Percentiles rank a stretch among this genome's conserved stretches.
These are phyloP conservation scores for Ophiocordyceps camponoti-leonardi DNA, from an alignment of 2,329 filamentous ascomycete species.

Conservation along the genomic window DNA sequence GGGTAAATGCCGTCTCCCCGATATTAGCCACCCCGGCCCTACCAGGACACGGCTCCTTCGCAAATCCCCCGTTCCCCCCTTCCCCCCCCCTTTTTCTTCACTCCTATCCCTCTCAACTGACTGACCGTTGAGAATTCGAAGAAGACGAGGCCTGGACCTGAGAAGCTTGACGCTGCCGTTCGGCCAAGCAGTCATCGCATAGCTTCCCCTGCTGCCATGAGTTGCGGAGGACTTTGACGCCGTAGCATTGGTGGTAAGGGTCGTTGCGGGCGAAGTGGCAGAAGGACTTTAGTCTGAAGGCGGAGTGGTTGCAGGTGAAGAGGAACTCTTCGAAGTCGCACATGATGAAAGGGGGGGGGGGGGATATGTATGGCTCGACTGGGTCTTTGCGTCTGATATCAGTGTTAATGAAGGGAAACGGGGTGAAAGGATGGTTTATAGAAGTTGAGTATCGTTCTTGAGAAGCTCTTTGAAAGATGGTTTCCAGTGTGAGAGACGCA, in stretches of 20 bases:
- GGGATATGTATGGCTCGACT: too few relatives aligned
- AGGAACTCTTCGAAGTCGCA: constrained; percentile 55
- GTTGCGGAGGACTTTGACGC: constrained; percentile 46
- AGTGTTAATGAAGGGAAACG: too few relatives aligned
- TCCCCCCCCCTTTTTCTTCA: neutral
- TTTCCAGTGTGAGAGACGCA: too few relatives aligned
- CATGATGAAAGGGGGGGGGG: constrained; percentile 37
- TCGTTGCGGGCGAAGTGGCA: constrained; percentile 65
- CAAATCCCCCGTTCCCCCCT: too few relatives aligned
- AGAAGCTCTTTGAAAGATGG: too few relatives aligned
- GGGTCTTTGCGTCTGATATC: too few relatives aligned
- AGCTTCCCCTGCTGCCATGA: constrained; percentile 37
- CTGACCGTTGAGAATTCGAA: neutral
- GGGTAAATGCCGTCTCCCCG: too few relatives aligned
- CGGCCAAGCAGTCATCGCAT: constrained; percentile 29
- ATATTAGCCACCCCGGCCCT: too few relatives aligned
- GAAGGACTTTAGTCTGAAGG: constrained; percentile 43
- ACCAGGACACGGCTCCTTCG: too few relatives aligned
- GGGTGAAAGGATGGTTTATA: too few relatives aligned
- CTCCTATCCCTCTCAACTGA: too few relatives aligned
- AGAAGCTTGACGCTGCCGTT: neutral
- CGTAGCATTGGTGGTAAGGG: constrained; percentile 49
- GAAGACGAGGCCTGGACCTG: neutral
- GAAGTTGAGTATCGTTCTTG: too few relatives aligned
- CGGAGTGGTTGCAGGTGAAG: constrained; percentile 47